Percentiles rank a stretch among this genome's conserved stretches.
These are phyloP conservation scores for Podaxis sp. DNA, from an alignment of 768 basidiomycete genomes.

Conservation along the genomic window DNA sequence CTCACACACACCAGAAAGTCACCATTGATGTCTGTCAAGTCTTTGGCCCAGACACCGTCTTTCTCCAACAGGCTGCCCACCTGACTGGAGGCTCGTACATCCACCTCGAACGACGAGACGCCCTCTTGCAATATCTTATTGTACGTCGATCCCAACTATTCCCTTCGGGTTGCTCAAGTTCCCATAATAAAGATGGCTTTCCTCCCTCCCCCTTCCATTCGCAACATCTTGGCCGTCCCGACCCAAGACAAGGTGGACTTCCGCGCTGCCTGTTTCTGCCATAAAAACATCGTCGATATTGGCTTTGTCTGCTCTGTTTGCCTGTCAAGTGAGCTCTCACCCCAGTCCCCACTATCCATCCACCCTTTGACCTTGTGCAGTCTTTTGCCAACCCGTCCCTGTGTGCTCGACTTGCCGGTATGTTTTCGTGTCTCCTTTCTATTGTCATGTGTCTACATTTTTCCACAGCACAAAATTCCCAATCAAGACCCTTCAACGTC, in stretches of 20 bases:
- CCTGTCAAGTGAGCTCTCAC: slow-evolving; percentile 69
- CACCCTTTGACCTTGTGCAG: slow-evolving; percentile 32
- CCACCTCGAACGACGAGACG: slow-evolving; percentile 72
- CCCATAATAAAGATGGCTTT: slow-evolving; percentile 69
- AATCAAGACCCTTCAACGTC: slow-evolving; percentile 82
- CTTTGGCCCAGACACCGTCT: slow-evolving; percentile 85
- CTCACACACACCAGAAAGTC: slow-evolving; percentile 63
- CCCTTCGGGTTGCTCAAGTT: not conserved
- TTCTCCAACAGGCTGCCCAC: slow-evolving; percentile 96
- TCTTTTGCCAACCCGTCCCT: slow-evolving; percentile 91
- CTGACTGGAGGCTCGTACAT: slow-evolving; percentile 94
- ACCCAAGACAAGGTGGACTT: slow-evolving; percentile 96
- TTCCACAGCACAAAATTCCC: slow-evolving; percentile 84
- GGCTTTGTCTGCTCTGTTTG: slow-evolving; percentile 99
- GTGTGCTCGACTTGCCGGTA: slow-evolving; percentile 94
- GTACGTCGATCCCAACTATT: slow-evolving; percentile 29
- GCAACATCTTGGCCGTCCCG: slow-evolving; percentile 76
- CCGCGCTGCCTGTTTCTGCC: slow-evolving; percentile 97
- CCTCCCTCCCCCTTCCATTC: slow-evolving; percentile 51
- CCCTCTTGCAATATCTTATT: slow-evolving; percentile 88
- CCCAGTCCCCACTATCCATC: slow-evolving; percentile 1
- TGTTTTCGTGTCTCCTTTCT: slow-evolving; percentile 25
- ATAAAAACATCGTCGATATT: slow-evolving; percentile 93
- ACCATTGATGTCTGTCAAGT: slow-evolving; percentile 96
- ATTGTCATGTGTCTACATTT: slow-evolving; percentile 1